Base-by-base conservation (phyloP, 768 basidiomycete species). In the Macrolepiota fuliginosa region DNA sequence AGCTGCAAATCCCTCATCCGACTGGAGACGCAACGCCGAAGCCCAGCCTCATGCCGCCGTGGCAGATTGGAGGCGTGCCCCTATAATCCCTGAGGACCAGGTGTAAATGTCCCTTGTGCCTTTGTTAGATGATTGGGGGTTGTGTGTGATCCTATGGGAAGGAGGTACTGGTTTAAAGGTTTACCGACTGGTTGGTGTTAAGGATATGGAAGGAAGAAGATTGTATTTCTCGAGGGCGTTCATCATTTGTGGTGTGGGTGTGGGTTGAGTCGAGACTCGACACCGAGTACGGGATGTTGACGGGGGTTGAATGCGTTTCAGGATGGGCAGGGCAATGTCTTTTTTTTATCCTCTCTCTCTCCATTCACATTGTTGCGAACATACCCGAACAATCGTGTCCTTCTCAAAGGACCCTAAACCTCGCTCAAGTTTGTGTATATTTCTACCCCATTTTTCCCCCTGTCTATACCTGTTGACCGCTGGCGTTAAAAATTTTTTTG, bases 1-100 rank as follows among this genome's bases (percentile, higher is more conserved):
- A 25, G n/a, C 54, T 37, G 37, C 45, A 27, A 19, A 19, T 2
- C 19, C 40, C 40, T 19, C 56, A 1, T 45, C 64, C 17, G 49
- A 24, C 27, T 65, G 65, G 65, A 61, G 54, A 45, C 51, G 63
- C 22, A 46, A 58, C 1, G 54, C 66, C 6, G 46, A 25, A 45
- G 49, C 63, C 29, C 42, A 46, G 22, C 13, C 27, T 13, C 15
- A 10, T 47, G 13, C 37, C 6, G 13, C 37, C 6, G 47, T 60
- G 10, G 29, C 58, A 5, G 10, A 22, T 35, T 62, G 63, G 54
- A 29, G 40, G 37, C 46, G 46, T 17, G n/a, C n/a, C 9, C 19
- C 42, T 6, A 45, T 19, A 17, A 12, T 2, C 42, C 42, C 19
- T 45, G 29, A 32, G 29, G 29, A 32, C 29, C 29, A 32, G 29